These are phyloP conservation scores for Aegilops sharonensis DNA, from an alignment of 176 grass and related monocot genomes.

Conservation along the genomic window DNA sequence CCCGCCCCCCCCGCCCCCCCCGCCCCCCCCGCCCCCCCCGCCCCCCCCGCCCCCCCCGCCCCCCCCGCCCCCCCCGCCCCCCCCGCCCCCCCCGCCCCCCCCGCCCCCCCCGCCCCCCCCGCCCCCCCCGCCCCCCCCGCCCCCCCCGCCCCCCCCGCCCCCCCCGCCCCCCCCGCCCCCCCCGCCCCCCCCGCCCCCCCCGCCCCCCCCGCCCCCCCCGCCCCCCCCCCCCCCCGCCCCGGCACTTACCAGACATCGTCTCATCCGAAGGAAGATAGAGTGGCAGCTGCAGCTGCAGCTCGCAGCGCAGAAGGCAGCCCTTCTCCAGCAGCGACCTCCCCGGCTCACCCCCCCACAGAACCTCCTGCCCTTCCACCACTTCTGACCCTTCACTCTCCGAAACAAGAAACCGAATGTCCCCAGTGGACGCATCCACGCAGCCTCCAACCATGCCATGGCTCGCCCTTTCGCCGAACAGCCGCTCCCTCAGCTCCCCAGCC, in stretches of 20 bases:
- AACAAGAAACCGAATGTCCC: slow-evolving; percentile 58
- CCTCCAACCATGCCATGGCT: slow-evolving; percentile 59
- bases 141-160: too few species aligned
- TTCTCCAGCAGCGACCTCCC: slow-evolving; percentile 74
- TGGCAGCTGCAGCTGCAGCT: slow-evolving; percentile 68
- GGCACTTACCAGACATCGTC: slow-evolving; percentile 47
- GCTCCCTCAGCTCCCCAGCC: slow-evolving; percentile 52
- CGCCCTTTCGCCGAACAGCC: slow-evolving; percentile 41
- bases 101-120: too few species aligned
- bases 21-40: too few species aligned
- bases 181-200: too few species aligned
- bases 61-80: too few species aligned
- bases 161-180: too few species aligned
- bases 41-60: too few species aligned
- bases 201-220: too few species aligned
- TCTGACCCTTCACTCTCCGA: slow-evolving; percentile 27
- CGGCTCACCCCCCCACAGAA: slow-evolving; percentile 72
- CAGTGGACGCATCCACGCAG: slow-evolving; percentile 24
- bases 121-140: too few species aligned
- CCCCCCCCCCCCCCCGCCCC: too few species aligned
- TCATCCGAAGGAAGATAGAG: slow-evolving; percentile 55
- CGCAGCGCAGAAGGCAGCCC: slow-evolving; percentile 71
- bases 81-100: too few species aligned
- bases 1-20: too few species aligned
- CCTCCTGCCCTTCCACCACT: slow-evolving; percentile 36